phyloP scores from a whole-genome alignment of 1,284 basidiomycete species.

The Tilletia caries region DNA sequence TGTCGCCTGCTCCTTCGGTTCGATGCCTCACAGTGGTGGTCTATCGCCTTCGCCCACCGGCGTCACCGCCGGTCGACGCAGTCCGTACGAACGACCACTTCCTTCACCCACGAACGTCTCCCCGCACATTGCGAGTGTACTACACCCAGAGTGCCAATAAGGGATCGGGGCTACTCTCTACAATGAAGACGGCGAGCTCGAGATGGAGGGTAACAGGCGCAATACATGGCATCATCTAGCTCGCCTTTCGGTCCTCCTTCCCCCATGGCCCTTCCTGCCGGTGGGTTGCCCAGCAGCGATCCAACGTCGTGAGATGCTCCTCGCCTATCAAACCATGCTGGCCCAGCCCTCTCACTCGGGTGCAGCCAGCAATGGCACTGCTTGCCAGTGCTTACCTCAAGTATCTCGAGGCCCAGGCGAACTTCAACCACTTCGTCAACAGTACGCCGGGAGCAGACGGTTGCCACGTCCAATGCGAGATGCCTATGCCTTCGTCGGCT shows the following conservation, averaged over 20 bases:
- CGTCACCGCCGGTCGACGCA: neutral
- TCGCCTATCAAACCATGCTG: constrained; percentile 7
- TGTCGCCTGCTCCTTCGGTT: constrained; percentile 9
- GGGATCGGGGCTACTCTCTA: constrained; percentile 9
- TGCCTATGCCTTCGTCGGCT: neutral
- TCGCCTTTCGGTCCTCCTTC: neutral
- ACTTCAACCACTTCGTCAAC: constrained; percentile 11
- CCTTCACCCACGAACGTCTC: constrained; percentile 7
- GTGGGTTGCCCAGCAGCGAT: neutral
- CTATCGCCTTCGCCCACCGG: neutral
- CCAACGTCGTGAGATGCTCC: constrained; percentile 2
- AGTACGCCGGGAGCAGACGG: neutral
- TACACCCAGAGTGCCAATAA: constrained; percentile 10
- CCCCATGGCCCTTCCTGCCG: neutral
- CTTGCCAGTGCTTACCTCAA: constrained; percentile 4
- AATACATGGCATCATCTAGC: neutral
- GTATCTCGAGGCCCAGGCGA: constrained; percentile 10
- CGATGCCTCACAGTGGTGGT: neutral
- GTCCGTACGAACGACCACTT: neutral
- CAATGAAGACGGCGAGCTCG: constrained; percentile 10
- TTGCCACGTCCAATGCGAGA: neutral
- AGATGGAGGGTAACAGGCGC: neutral
- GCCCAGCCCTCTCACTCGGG: neutral
- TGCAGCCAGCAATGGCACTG: neutral
- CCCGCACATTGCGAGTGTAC: constrained; percentile 4